phyloP scores from a whole-genome alignment of 2,329 filamentous ascomycete species.

The Coniochaeta ligniaria region DNA sequence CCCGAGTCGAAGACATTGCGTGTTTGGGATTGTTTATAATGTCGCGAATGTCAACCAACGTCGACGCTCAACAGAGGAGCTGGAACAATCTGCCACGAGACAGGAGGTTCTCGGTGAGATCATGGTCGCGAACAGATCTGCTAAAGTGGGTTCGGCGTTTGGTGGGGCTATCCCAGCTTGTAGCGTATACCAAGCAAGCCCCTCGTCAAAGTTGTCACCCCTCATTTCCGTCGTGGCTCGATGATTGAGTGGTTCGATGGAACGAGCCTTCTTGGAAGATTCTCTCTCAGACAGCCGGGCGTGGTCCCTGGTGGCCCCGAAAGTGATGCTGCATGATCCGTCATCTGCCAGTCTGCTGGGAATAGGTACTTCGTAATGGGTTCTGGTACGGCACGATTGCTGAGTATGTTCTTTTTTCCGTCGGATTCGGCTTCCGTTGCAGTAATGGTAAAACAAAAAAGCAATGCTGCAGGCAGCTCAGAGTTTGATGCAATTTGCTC shows the following conservation, averaged over 20 bases:
- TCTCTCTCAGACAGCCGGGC: background rate
- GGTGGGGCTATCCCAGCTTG: background rate
- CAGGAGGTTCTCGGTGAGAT: background rate
- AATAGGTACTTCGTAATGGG: no score
- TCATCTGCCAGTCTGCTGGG: background rate
- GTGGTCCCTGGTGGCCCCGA: background rate
- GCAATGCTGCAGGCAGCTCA: background rate
- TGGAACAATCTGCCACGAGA: background rate
- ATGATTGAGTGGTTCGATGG: background rate
- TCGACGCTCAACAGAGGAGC: no score
- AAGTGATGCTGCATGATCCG: background rate
- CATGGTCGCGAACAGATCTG: background rate
- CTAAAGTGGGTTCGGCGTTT: background rate
- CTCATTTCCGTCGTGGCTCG: constrained; percentile 1
- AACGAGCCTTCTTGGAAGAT: background rate
- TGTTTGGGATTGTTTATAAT: no score
- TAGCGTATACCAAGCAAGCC: background rate
- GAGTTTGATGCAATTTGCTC: background rate
- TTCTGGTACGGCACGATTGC: background rate
- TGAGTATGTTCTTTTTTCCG: background rate
- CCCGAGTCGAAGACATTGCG: background rate
- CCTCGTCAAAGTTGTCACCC: background rate
- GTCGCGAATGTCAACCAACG: no score
- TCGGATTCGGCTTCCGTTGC: background rate
- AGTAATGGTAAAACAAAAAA: background rate